A percentile compares a stretch with the other conserved stretches of the same genome.
phyloP scores from a whole-genome alignment of 2,329 filamentous ascomycete species.

The Aspergillus sp. region DNA sequence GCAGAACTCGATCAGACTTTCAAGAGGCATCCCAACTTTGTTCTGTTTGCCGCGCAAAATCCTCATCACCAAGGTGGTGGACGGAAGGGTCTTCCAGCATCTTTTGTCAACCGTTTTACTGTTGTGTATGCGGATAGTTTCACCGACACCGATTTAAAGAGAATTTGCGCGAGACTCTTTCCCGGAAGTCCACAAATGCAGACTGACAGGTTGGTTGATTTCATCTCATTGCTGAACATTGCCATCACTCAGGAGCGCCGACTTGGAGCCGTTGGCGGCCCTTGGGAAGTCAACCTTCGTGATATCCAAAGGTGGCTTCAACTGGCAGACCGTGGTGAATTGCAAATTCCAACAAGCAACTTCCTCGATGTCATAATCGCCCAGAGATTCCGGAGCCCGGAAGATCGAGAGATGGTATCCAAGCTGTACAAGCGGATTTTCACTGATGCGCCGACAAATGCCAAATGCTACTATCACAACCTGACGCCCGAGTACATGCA shows the following conservation, averaged over 20 bases:
- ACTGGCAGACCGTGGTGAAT: slow-evolving; percentile 56
- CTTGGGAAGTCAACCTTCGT: slow-evolving; percentile 94
- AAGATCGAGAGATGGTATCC: slow-evolving; percentile 60
- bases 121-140: slow-evolving; percentile 96
- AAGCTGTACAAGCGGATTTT: slow-evolving; percentile 63
- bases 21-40: slow-evolving; percentile 78
- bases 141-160: slow-evolving; percentile 67
- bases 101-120: slow-evolving; percentile 96
- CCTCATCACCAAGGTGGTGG: slow-evolving; percentile 96
- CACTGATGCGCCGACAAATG: slow-evolving; percentile 38
- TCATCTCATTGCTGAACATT: slow-evolving; percentile 72
- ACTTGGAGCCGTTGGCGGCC: slow-evolving; percentile 57
- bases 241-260: slow-evolving; percentile 54
- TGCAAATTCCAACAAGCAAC: slow-evolving; percentile 60
- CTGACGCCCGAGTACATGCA: slow-evolving; percentile 62
- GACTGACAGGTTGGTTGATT: slow-evolving; percentile 63
- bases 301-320: slow-evolving; percentile 85
- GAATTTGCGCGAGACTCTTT: slow-evolving; percentile 75
- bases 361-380: slow-evolving; percentile 76
- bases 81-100: slow-evolving; percentile 85
- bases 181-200: slow-evolving; percentile 54
- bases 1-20: slow-evolving; percentile 94
- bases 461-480: slow-evolving; percentile 62
- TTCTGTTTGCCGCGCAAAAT: slow-evolving; percentile 95
- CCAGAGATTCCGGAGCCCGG: slow-evolving; percentile 73